phyloP scores from a whole-genome alignment of 1,139 yeast genomes.

The Magnusiomyces ingens region DNA sequence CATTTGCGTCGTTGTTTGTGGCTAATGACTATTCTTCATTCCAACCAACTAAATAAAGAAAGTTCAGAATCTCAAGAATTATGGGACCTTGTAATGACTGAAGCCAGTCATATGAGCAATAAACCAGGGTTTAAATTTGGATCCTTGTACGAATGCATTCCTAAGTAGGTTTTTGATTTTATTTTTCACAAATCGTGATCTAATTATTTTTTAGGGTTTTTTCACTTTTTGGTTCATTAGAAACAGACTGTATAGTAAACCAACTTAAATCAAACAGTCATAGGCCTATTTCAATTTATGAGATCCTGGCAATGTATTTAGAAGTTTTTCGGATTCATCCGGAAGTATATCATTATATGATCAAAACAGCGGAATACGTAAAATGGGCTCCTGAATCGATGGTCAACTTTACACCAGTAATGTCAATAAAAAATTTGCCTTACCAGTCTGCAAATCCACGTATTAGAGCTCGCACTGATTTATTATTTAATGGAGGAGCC shows the following conservation, averaged over 20 bases:
- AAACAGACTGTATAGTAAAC: neutral
- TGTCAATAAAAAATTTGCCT: neutral
- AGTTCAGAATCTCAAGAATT: slow-evolving; percentile 6
- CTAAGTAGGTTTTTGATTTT: neutral
- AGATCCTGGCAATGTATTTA: neutral
- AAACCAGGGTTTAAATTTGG: neutral
- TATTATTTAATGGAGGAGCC: no score
- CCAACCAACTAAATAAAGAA: neutral
- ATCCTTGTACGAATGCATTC: neutral
- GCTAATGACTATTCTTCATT: slow-evolving; percentile 1
- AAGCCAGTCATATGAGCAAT: neutral
- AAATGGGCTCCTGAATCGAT: neutral
- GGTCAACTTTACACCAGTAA: neutral
- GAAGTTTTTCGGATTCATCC: slow-evolving; percentile 1
- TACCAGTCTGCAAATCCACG: slow-evolving; percentile 6
- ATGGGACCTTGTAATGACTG: slow-evolving; percentile 2
- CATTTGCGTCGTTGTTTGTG: neutral
- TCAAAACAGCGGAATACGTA: neutral
- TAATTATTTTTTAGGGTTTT: neutral
- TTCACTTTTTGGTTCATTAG: neutral
- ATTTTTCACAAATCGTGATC: neutral
- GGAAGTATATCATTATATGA: neutral
- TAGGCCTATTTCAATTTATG: neutral
- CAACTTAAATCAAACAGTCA: slow-evolving; percentile 2
- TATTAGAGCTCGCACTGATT: neutral